Evolutionary conservation across 2,329 filamentous ascomycete genomes (phyloP).

Genomic region (Nakataea oryzae): DNA sequence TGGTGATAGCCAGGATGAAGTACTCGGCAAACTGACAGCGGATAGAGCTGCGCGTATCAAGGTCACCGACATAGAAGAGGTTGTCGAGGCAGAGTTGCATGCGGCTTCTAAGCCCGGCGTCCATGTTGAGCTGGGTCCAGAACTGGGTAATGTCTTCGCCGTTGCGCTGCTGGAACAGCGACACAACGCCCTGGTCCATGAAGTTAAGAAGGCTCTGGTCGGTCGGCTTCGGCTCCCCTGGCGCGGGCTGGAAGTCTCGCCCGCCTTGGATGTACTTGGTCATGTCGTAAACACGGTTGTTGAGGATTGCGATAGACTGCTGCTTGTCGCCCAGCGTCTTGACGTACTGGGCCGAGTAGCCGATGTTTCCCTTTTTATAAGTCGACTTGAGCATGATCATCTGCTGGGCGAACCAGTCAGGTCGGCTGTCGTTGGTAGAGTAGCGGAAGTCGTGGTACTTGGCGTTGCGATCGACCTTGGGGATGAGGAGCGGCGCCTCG

Average conservation of each 20-base stretch:
- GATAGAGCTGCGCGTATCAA: constrained; percentile 81
- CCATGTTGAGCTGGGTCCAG: constrained; percentile 63
- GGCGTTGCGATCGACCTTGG: constrained; percentile 58
- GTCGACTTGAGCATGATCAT: constrained; percentile 67
- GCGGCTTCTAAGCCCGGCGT: constrained; percentile 41
- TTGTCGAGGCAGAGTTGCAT: constrained; percentile 87
- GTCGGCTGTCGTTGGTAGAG: constrained; percentile 69
- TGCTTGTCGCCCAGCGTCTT: constrained; percentile 57
- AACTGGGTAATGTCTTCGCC: constrained; percentile 75
- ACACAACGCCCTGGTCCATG: constrained; percentile 65
- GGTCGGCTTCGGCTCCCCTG: constrained; percentile 36
- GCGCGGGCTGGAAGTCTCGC: constrained; percentile 47
- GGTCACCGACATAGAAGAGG: constrained; percentile 83
- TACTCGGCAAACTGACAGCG: constrained; percentile 84
- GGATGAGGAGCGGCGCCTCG: constrained; percentile 55
- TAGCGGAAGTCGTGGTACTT: constrained; percentile 89
- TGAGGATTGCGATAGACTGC: constrained; percentile 66
- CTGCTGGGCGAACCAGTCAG: constrained; percentile 88
- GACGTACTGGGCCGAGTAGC: constrained; percentile 72
- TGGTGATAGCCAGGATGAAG: constrained; percentile 75
- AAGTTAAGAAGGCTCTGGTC: constrained; percentile 51
- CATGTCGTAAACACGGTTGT: constrained; percentile 77
- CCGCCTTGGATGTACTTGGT: constrained; percentile 74
- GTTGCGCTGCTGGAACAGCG: constrained; percentile 65
- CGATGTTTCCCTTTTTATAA: constrained; percentile 80